phyloP scores from a whole-genome alignment of 2,329 filamentous ascomycete species.

The Penicillium fuscoglaucum region DNA sequence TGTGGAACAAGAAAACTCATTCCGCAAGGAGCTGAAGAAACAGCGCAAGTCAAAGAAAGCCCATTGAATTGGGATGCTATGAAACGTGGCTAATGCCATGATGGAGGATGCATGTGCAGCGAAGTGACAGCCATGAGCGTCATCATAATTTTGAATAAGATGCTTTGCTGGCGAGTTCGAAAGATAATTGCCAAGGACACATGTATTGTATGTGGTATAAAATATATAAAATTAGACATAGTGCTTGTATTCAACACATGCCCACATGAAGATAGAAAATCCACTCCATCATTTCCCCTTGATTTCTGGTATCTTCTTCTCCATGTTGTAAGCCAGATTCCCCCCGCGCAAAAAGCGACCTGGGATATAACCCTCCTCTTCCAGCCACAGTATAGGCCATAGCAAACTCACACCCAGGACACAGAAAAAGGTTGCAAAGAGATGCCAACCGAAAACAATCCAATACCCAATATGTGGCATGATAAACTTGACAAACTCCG shows the following conservation, averaged over 20 bases:
- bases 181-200: neutral
- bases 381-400: conserved; percentile 53
- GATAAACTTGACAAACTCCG: conserved; percentile 73
- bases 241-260: neutral
- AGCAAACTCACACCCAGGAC: conserved; percentile 57
- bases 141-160: neutral
- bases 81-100: neutral
- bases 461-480: conserved; percentile 59
- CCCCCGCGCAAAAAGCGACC: conserved; percentile 24
- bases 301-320: conserved; percentile 28
- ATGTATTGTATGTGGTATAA: neutral
- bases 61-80: neutral
- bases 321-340: conserved; percentile 29
- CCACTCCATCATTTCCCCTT: conserved; percentile 17
- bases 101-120: neutral
- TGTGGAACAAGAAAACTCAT: conserved; percentile 63
- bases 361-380: conserved; percentile 43
- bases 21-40: conserved; percentile 31
- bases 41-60: conserved; percentile 21
- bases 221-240: neutral
- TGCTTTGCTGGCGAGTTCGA: neutral
- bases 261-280: neutral
- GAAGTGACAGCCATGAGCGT: neutral
- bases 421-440: conserved; percentile 65
- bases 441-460: conserved; percentile 63